phyloP scores from a whole-genome alignment of 2,329 filamentous ascomycete species.

The Hysterium pulicare region DNA sequence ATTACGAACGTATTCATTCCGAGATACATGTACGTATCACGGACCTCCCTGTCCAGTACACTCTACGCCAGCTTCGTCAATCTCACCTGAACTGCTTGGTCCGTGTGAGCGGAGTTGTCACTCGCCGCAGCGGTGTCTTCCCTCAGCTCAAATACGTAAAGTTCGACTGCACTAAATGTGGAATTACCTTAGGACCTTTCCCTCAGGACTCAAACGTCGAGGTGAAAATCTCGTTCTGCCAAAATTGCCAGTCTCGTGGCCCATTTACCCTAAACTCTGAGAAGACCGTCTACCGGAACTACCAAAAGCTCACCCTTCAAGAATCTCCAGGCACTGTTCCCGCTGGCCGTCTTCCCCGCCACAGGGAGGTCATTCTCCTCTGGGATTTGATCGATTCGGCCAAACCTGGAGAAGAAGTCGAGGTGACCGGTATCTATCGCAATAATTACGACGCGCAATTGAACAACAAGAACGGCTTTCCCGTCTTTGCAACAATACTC shows the following conservation, averaged over 20 bases:
- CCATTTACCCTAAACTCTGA: constrained; percentile 96
- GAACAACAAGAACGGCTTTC: constrained; percentile 98
- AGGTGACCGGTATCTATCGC: constrained; percentile 92
- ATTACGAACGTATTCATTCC: constrained; percentile 95
- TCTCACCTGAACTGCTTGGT: constrained; percentile 94
- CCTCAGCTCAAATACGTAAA: constrained; percentile 98
- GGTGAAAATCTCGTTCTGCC: constrained; percentile 94
- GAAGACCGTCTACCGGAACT: constrained; percentile 97
- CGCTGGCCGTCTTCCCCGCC: constrained; percentile 86
- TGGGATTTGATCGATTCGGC: constrained; percentile 97
- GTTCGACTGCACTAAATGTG: constrained; percentile 94
- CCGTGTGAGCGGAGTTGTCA: constrained; percentile 91
- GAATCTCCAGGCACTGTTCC: constrained; percentile 97
- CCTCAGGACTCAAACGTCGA: constrained; percentile 96
- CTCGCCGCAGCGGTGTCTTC: constrained; percentile 89
- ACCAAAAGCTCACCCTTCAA: constrained; percentile 95
- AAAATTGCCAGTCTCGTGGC: constrained; percentile 91
- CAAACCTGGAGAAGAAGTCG: constrained; percentile 96
- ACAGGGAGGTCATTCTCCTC: constrained; percentile 89
- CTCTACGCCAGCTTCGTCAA: constrained; percentile 89
- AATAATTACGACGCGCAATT: constrained; percentile 98
- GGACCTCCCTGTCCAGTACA: constrained; percentile 91
- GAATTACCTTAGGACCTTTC: constrained; percentile 87
- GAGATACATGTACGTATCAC: constrained; percentile 98
- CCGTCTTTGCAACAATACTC: constrained; percentile 94